phyloP scores from a whole-genome alignment of 306 rosid species.

The Mimosa pudica region DNA sequence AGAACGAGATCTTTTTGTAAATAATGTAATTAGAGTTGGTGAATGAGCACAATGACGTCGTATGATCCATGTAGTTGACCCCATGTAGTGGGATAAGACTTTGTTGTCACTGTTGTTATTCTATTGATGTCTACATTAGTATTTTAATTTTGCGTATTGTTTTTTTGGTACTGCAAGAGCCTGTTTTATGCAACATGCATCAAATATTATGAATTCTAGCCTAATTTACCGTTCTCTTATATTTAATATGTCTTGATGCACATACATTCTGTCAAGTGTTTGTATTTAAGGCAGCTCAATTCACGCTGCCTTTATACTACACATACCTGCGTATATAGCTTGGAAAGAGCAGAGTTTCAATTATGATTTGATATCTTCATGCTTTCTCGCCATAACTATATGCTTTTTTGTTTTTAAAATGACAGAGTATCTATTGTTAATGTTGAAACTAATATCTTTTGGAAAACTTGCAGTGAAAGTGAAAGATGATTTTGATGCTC shows the following conservation, averaged over 20 bases:
- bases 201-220: not conserved
- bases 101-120: not conserved
- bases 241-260: not conserved
- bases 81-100: too few species aligned
- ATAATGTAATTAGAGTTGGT: too few species aligned
- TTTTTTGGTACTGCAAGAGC: not conserved
- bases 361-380: not conserved
- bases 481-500: conserved; percentile 44
- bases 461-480: conserved; percentile 42
- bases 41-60: too few species aligned
- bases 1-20: too few species aligned
- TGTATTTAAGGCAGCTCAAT: not conserved
- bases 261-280: not conserved
- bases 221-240: not conserved
- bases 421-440: not conserved
- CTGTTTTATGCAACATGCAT: not conserved
- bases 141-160: not conserved
- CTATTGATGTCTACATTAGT: not conserved
- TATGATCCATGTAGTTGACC: too few species aligned
- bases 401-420: not conserved
- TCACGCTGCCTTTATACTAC: not conserved
- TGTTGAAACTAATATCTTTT: not conserved
- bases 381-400: not conserved
- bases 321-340: not conserved
- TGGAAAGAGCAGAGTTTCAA: not conserved